A percentile compares a stretch with the other conserved stretches of the same genome.
Conservation (phyloP, 257 asterid genomes). For the Solanum pimpinellifolium region DNA sequence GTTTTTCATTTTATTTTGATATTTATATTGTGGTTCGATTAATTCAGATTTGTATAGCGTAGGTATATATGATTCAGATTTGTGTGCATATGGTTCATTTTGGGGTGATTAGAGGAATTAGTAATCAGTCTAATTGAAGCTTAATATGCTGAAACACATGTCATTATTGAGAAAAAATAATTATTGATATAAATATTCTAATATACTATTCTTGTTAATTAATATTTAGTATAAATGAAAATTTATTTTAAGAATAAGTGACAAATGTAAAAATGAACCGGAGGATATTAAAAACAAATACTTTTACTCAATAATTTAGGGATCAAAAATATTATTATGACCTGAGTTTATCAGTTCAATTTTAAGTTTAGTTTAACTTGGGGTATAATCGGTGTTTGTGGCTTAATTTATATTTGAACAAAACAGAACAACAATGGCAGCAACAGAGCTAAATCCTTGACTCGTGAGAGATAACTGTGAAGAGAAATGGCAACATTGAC, state of each 20-base stretch:
- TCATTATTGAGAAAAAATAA: too few species aligned
- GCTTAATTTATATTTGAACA: background rate
- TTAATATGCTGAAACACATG: too few species aligned
- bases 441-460: background rate
- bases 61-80: background rate
- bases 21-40: background rate
- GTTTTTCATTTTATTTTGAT: background rate
- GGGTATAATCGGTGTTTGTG: background rate
- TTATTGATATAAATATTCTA: background rate
- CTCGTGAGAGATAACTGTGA: background rate
- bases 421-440: background rate
- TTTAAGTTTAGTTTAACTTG: background rate
- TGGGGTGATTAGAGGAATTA: background rate
- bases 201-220: rapidly evolving
- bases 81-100: background rate
- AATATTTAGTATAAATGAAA: too few species aligned
- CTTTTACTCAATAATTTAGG: background rate
- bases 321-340: background rate
- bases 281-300: too few species aligned
- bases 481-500: background rate
- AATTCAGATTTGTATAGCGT: too few species aligned
- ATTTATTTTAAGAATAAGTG: too few species aligned
- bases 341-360: background rate
- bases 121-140: background rate
- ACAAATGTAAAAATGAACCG: too few species aligned